These are phyloP conservation scores for Nannizziopsis barbatae DNA, from an alignment of 2,329 filamentous ascomycete species.

Conservation along the genomic window DNA sequence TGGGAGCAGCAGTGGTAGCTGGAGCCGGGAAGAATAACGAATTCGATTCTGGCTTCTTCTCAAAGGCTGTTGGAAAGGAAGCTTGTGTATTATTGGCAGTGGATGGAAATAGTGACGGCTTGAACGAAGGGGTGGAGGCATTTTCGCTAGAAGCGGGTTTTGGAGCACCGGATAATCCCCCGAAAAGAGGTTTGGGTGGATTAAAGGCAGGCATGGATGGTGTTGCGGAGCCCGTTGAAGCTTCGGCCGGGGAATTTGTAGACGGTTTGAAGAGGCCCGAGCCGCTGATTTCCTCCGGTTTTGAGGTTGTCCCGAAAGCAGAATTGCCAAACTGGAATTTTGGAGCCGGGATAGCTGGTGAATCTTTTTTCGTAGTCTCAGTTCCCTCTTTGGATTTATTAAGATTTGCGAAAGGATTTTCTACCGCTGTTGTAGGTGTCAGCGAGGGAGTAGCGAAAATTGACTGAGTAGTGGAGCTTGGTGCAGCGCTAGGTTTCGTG, in stretches of 20 bases:
- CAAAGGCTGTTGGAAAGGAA: background rate
- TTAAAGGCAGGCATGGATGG: background rate
- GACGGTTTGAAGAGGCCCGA: background rate
- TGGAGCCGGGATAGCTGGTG: background rate
- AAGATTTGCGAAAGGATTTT: constrained; percentile 7
- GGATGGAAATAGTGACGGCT: background rate
- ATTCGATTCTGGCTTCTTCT: background rate
- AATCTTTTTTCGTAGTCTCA: background rate
- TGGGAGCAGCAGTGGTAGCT: background rate
- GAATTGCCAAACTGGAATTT: constrained; percentile 4
- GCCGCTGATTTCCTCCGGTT: background rate
- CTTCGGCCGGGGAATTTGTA: background rate
- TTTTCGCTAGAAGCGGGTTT: background rate
- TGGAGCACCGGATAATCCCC: background rate
- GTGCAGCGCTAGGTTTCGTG: background rate
- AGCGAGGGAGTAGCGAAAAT: constrained; percentile 6
- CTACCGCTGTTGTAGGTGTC: background rate
- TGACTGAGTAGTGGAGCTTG: background rate
- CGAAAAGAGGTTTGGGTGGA: background rate
- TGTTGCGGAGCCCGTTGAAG: background rate
- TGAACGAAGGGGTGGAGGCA: background rate
- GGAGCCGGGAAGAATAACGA: background rate
- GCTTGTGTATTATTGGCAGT: background rate
- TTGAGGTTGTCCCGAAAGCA: constrained; percentile 6
- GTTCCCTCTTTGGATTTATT: constrained; percentile 8